phyloP scores from a whole-genome alignment of 352 stramenopile genomes.

The Globisporangium parvum region DNA sequence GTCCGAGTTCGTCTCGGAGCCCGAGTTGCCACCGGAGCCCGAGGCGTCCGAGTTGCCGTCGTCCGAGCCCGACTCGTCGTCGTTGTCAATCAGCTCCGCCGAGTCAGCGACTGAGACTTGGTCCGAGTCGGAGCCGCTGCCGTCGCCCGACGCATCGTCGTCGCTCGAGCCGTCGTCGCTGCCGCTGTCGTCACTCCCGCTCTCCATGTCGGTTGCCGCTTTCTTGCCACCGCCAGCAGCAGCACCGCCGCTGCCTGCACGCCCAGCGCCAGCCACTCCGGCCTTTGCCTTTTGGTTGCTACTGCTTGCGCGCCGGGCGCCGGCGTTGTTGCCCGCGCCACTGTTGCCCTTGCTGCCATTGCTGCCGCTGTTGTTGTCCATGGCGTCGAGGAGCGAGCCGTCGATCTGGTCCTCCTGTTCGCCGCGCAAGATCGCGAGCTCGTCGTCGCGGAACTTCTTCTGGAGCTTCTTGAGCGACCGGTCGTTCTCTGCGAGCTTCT shows the following conservation, averaged over 20 bases:
- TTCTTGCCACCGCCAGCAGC: conserved; percentile 32
- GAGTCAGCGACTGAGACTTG: conserved; percentile 82
- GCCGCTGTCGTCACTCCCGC: conserved; percentile 39
- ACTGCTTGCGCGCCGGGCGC: conserved; percentile 20
- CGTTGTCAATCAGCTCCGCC: conserved; percentile 76
- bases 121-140: conserved; percentile 58
- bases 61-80: conserved; percentile 63
- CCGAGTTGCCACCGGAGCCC: conserved; percentile 17
- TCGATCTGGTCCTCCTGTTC: conserved; percentile 83
- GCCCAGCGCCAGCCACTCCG: conserved; percentile 4
- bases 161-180: conserved; percentile 58
- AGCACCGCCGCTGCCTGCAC: conserved; percentile 7
- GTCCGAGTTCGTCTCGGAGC: conserved; percentile 51
- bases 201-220: conserved; percentile 29
- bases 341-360: conserved; percentile 25
- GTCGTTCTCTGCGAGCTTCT: conserved; percentile 85
- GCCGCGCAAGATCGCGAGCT: conserved; percentile 83
- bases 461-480: conserved; percentile 90
- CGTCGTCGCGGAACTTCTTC: conserved; percentile 90
- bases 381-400: conserved; percentile 38
- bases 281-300: conserved; percentile 43
- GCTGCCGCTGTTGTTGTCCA: conserved; percentile 34
- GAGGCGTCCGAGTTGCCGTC: conserved; percentile 38
- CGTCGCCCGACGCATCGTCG: conserved; percentile 12
- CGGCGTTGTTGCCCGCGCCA: conserved; percentile 8